Evolutionary conservation across 257 asterid species (phyloP), one percentile per base, ranked within the genome.

Genomic region (Solanum stenotomum): DNA sequence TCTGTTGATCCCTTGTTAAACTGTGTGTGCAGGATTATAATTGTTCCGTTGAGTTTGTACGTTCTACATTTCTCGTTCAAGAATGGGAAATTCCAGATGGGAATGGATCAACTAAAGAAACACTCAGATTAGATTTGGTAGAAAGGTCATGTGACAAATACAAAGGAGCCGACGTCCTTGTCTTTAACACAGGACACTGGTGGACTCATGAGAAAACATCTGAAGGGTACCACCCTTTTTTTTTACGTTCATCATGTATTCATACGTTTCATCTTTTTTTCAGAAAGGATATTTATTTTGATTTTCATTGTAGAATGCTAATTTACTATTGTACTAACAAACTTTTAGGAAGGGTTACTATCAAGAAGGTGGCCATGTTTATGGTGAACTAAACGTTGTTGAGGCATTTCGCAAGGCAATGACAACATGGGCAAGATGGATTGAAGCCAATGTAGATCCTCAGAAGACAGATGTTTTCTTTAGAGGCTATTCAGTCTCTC

Each of bases 141-240:
- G 99, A 96, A 88, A 84, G 37, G 44, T 88, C 98, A 16, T 93
- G 98, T 71, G 87, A 93, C 10, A 94, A 95, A 98, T 97, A 97
- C 90, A 94, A 91, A 25, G 99, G 95, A 90, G 98, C 98, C 1
- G 98, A 97, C 87, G 91, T 97, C 23, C 82, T 97, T 13, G 90
- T 97, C 88, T 97, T 97, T 93, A 95, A 96, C 87, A 96, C 98
- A 7, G 99, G 98, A n/a, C 99, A 96, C 84, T 96, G 99, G 99
- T 96, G 99, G 99, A 96, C 99, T 90, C 99, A 96, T 77, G 98
- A 96, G 90, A 96, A 96, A 91, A 96, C 98, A 56, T 94, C 98
- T 59, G 94, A 91, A 52, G 98, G 99, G 99, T 97, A 88, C 91
- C 95, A 90, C 4, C 23, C 9, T 67, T 31, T 8, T 27, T 27